Evolutionary conservation across 1,284 basidiomycete species (phyloP), one percentile per base, ranked within the genome.

Genomic region (Heterobasidion annosum): DNA sequence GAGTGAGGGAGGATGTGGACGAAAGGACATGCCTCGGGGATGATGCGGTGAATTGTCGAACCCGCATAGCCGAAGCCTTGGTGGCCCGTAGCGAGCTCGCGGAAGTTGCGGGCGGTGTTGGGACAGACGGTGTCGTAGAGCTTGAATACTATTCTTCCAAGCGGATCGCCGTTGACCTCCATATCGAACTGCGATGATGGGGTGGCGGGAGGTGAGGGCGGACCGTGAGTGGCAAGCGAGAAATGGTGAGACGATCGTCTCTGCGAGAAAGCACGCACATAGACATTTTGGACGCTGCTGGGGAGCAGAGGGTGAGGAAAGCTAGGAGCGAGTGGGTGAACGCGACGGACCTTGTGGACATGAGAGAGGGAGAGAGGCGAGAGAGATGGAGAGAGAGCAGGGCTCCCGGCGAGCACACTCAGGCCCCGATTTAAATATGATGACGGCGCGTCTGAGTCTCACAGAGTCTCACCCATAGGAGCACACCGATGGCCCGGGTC

Each of bases 41-140:
- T 95, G 67, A 94, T 83, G 55, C 94, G 83, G 69, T 97, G 94
- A 75, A 97, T 96, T 18, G 63, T 62, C 58, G 83, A 86, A 8
- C 79, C 82, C 37, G 75, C 68, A 65, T 83, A 88, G n/a, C 81
- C 82, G 55, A 83, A 81, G 1, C 81, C 79, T 57, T 93, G 83
- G 64, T 92, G 85, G 62, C 94, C 94, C 1, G 82, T 80, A 1
- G 56, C 88, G 52, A 88, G 73, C 67, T 87, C 82, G 10, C 78
- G 81, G 72, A 88, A 88, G 77, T 98, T 98, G 59, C 78, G 79
- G 0, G 90, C 72, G 0, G 94, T 97, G 67, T 75, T 82, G 19
- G 85, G 87, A 7, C 84, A 83, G 7, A 74, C 70, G 43, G 83
- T 79, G 64, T 88, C 85, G 65, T 76, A 88, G 18, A 88, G 76